Evolutionary conservation across 306 rosid genomes (phyloP), one percentile per base, ranked within the genome.

Genomic region (Canavalia gladiata): DNA sequence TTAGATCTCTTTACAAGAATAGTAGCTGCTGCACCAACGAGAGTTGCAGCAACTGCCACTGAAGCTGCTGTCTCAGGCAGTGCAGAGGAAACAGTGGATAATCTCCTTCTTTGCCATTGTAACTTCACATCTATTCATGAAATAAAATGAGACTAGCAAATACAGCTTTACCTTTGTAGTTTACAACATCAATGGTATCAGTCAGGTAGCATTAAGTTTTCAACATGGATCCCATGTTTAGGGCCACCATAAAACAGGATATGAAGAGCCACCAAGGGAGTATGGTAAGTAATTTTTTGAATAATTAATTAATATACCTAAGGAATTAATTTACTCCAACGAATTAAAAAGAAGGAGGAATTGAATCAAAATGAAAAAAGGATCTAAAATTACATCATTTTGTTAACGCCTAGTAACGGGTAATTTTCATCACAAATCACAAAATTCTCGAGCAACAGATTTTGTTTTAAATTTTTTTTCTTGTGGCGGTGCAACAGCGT

Each of bases 21-120:
- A 60, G 94, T 85, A 74, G 97, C 94, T 47, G 99, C 99, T 57
- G 94, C 92, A 31, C 98, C 97, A 41, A 93, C 92, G 2, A 93
- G 72, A 77, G 94, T 90, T 49, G 94, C 95, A 43, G 93, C 94
- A 18, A 93, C 87, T 6, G 91, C 99, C 78, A 91, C 84, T 12
- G 98, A 91, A 77, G 97, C 97, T 0, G 91, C 99, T 43, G 99
- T 90, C 84, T 93, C 98, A 1, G 93, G 97, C 68, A 95, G 81
- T 45, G 97, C 90, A 68, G 74, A 83, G 28, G 90, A 73, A 67
- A 75, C 77, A 2, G 80, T 58, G 62, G 86, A 72, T 82, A 58
- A 34, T 81, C 88, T 89, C 81, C 92, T 93, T 82, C 91, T 85
- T 68, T 83, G 92, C 74, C 84, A 82, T 65, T 81, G 88, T 37